Base-by-base conservation (phyloP, 768 basidiomycete genomes). In the Trametes elegans region DNA sequence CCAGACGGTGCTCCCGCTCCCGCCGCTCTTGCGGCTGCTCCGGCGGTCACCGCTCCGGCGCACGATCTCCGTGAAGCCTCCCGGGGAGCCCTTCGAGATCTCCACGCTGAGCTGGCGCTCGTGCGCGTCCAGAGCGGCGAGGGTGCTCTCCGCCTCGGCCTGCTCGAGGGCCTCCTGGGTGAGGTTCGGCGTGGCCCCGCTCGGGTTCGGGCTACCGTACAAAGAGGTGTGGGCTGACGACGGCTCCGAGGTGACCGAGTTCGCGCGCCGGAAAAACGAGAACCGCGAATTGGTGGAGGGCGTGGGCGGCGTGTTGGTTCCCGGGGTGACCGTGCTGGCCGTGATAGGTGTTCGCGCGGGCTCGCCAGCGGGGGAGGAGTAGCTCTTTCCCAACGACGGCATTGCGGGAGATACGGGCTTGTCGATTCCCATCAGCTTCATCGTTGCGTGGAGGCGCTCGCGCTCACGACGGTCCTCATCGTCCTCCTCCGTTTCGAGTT, bases 341-440 rank as follows among this genome's bases (percentile, higher is more conserved):
- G 61, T 59, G 35, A 56, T 34, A 1, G 64, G 60, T 23, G 59
- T 53, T 0, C 52, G 53, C 38, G 11, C 29, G 21, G 18, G 28
- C 23, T 44, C 50, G n/a, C 49, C 56, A 13, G 48, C 62, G 3
- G 78, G 76, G 14, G 74, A 70, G 16, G 75, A 73, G 54, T 66
- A 66, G 59, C 71, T 73, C 57, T 77, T 78, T 64, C 73, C 73
- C 57, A 73, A 65, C 31, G 68, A 65, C 27, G 70, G 67, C 19
- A 61, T 35, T 13, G 54, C 50, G 11, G 71, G 73, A 29, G 75
- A 66, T n/a, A 74, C 67, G 27, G 86, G 83, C 68, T 88, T 74
- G 43, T 82, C 84, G 57, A 96, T 91, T 5, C 96, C 96, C 87
- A 95, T 93, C 26, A 96, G 74, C 68, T 93, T 91, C 89, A 98